Evolutionary conservation across 192 early-diverging fungal genomes (phyloP), one percentile per base, ranked within the genome.

Genomic region (Linderina pennispora): DNA sequence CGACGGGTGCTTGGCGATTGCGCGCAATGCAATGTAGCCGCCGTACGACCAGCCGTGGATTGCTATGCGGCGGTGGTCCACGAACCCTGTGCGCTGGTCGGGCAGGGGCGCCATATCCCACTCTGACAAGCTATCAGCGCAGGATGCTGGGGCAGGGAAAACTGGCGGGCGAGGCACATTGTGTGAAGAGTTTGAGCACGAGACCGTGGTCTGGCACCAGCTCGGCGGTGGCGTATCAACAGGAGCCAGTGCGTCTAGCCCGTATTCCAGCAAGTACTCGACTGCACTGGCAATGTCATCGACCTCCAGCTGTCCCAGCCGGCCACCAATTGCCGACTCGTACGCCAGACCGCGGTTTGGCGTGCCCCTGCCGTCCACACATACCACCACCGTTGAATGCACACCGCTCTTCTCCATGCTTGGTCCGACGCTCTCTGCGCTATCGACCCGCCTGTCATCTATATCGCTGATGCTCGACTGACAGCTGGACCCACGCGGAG

Each of bases 21-120:
- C 80, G 62, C 85, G 80, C 19, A 88, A 38, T 17, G 78, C 70
- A 13, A 88, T 50, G 57, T 88, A 88, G 3, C 86, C 86, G 21
- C 85, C 86, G 62, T 85, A 88, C 23, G 74, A 77, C 86, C 86
- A 88, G 1, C 86, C 86, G 37, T 81, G 78, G 22, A 88, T 76
- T 6, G 81, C 82, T 6, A 88, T 44, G 13, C 82, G 61, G 6
- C 69, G 46, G 15, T 71, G 48, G 65, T 88, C 86, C 20, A 88
- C 55, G 14, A 63, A 57, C 26, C 66, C 66, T 0, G 74, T 78
- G 47, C 77, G 58, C 11, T 5, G 6, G 28, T 31, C 6, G 6
- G 5, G 5, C 31, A 74, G 56, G 2, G 53, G 50, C 21, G 40
- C 37, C 0, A 55, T 50, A 11, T 78, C 33, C 45, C 55, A 71